Percentiles rank a stretch among this genome's conserved stretches.
Evolutionary conservation across 129 eudicot species (phyloP).

Genomic region (Helianthus annuus): DNA sequence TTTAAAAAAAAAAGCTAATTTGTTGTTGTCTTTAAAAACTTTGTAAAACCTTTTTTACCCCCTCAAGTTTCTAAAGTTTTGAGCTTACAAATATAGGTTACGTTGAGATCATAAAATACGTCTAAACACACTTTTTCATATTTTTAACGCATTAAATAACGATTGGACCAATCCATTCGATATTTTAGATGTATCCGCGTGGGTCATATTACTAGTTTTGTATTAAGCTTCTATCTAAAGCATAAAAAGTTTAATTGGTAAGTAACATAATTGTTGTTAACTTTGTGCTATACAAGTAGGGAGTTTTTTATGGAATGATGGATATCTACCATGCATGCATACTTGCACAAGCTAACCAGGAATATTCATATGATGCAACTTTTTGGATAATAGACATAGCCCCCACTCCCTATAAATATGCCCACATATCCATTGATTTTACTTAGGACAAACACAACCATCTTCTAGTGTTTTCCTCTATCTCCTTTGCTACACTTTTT

Average conservation of each 20-base stretch:
- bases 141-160: no score
- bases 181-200: no score
- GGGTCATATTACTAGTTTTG: no score
- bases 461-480: constrained; percentile 72
- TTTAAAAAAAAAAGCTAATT: no score
- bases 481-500: constrained; percentile 21
- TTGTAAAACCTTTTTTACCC: no score
- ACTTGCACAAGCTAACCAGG: constrained; percentile 12
- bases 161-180: no score
- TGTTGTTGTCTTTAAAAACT: no score
- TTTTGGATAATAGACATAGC: constrained; percentile 23
- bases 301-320: not conserved
- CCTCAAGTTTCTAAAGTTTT: no score
- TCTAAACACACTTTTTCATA: no score
- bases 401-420: constrained; percentile 54
- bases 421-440: constrained; percentile 18
- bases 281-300: constrained; percentile 4
- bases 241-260: not conserved
- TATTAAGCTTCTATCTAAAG: not conserved
- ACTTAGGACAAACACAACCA: constrained; percentile 59
- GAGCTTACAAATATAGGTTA: no score
- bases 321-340: constrained; percentile 22
- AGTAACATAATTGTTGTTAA: not conserved
- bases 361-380: constrained; percentile 39
- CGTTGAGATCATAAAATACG: no score